Base-by-base conservation (phyloP, 306 rosid species). In the Cyamopsis tetragonoloba region DNA sequence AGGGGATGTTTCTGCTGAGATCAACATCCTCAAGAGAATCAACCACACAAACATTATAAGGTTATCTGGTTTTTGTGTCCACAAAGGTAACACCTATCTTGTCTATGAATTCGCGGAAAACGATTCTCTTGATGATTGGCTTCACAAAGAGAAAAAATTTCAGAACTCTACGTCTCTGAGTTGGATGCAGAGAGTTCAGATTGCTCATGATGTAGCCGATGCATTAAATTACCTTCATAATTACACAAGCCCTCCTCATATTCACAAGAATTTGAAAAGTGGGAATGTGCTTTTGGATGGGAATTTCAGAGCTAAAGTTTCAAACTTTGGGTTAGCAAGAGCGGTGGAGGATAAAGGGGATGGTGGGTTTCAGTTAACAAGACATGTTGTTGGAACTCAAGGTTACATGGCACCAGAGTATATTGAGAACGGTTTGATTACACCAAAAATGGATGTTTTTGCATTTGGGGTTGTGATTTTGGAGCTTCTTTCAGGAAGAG, bases 391-490 rank as follows among this genome's bases (percentile, higher is more conserved):
- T 13, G 96, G 96, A 0, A 86, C 96, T n/a, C 85, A 76, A 19
- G 96, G 96, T 35, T 89, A 89, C 43, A 86, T 89, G 91, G 46
- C 96, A 19, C 88, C 96, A 0, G 96, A 89, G 72, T 89, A 86
- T 38, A 77, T 84, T 3, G 86, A 89, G 56, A 81, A 79, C 12
- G 91, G 96, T 24, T 70, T 89, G 56, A 81, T 86, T 48, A 84
- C 88, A 12, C 81, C 96, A 0, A 89, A 89, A 42, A 64, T 89
- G 34, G 96, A 89, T 75, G 92, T 82, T 47, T 89, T 82, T 41
- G 84, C 96, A 2, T 79, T 82, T 60, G 92, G 96, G 42, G 90
- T 89, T 37, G 86, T 89, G 63, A 49, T 84, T 27, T 70, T 84
- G 80, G 96, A 86, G 84, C 76, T 89, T 30, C 82, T 84, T 62